phyloP scores from a whole-genome alignment of 176 grass and related monocot species.

The Alopecurus myosuroides region DNA sequence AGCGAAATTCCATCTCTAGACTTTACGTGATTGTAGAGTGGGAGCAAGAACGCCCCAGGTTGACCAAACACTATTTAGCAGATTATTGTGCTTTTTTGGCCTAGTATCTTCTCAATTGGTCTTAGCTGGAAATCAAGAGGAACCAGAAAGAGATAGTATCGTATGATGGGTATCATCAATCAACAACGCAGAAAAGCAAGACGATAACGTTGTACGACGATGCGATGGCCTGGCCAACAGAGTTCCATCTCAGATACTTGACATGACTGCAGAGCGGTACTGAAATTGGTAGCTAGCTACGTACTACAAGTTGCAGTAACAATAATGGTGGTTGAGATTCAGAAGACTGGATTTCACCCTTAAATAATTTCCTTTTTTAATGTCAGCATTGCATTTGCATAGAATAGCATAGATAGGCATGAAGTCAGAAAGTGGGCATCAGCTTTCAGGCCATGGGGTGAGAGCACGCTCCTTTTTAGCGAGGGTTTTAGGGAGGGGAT shows the following conservation, averaged over 20 bases:
- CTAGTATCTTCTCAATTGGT: no score
- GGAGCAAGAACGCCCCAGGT: not conserved
- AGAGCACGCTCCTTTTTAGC: not conserved
- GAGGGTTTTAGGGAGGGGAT: conserved; percentile 16
- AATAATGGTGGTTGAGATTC: not conserved
- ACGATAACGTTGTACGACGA: not conserved
- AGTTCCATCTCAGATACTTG: not conserved
- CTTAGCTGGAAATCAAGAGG: no score
- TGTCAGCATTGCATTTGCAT: not conserved
- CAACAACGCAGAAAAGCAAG: not conserved
- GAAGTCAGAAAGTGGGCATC: not conserved
- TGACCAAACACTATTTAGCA: no score
- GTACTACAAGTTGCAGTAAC: not conserved
- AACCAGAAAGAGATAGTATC: no score
- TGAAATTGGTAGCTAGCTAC: not conserved
- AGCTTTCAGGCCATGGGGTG: not conserved
- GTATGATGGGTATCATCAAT: not conserved
- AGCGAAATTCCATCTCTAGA: not conserved
- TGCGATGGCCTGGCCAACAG: not conserved
- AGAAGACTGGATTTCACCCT: not conserved
- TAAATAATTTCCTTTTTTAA: not conserved
- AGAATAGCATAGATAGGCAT: not conserved
- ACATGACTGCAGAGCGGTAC: not conserved
- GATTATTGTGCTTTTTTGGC: no score
- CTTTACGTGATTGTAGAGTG: not conserved